These are phyloP conservation scores for Ceriops decandra DNA, from an alignment of 345 rosid species.

Conservation along the genomic window DNA sequence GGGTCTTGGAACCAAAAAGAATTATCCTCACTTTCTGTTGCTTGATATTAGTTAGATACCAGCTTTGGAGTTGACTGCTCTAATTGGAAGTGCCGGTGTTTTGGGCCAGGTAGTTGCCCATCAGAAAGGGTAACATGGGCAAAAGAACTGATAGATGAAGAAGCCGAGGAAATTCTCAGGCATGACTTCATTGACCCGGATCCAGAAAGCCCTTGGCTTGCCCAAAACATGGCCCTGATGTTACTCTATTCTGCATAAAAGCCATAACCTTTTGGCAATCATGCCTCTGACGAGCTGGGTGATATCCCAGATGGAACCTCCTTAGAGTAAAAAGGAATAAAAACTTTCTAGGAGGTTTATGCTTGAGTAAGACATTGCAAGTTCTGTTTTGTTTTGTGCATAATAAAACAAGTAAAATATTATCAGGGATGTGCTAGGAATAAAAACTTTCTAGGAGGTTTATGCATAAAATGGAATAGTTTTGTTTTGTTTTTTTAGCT, in stretches of 20 bases:
- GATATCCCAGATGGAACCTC: not conserved
- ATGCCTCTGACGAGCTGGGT: not conserved
- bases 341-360: too few species aligned
- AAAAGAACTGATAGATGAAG: constrained; percentile 82
- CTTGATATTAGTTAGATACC: not conserved
- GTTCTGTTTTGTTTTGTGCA: too few species aligned
- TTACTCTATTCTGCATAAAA: constrained; percentile 63
- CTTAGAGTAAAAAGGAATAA: not conserved
- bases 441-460: too few species aligned
- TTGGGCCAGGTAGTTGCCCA: constrained; percentile 78
- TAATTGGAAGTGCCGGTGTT: constrained; percentile 51
- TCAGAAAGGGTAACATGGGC: constrained; percentile 70
- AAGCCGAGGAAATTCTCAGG: constrained; percentile 67
- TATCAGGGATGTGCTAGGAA: too few species aligned
- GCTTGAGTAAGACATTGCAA: too few species aligned
- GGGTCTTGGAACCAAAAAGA: not conserved
- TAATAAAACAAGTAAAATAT: too few species aligned
- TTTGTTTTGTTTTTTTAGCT: not conserved
- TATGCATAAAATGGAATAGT: too few species aligned
- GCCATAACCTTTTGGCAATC: not conserved
- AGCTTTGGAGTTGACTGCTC: not conserved
- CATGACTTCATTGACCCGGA: constrained; percentile 78
- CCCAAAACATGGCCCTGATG: constrained; percentile 62
- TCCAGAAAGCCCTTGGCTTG: constrained; percentile 76
- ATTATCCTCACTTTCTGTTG: not conserved